phyloP scores from a whole-genome alignment of 257 asterid genomes.

The Avicennia marina region DNA sequence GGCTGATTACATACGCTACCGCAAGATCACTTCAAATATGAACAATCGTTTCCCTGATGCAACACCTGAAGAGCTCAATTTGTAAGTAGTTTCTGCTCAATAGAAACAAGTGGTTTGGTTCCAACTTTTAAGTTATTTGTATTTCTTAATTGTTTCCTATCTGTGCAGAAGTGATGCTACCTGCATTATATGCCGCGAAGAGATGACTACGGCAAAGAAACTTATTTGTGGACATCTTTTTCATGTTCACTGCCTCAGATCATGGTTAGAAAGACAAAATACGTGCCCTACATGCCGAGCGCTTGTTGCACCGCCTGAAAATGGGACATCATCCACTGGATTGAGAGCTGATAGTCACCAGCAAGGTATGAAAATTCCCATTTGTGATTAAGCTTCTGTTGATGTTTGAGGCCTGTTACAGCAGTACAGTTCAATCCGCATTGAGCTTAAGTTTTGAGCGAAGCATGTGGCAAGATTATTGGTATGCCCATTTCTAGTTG shows the following conservation, averaged over 20 bases:
- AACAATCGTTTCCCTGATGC: slow-evolving; percentile 92
- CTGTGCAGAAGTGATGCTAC: slow-evolving; percentile 69
- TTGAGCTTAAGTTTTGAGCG: neutral
- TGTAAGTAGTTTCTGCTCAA: slow-evolving; percentile 36
- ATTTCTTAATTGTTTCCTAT: slow-evolving; percentile 10
- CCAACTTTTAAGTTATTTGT: neutral
- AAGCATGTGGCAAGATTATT: no score
- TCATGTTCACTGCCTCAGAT: slow-evolving; percentile 91
- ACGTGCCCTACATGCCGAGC: slow-evolving; percentile 97
- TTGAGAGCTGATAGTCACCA: slow-evolving; percentile 37
- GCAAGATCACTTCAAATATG: slow-evolving; percentile 90
- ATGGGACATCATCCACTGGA: slow-evolving; percentile 44
- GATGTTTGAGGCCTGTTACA: slow-evolving; percentile 3
- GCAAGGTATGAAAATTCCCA: slow-evolving; percentile 47
- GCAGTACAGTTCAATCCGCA: neutral
- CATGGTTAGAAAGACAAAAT: slow-evolving; percentile 90
- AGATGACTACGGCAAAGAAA: slow-evolving; percentile 88
- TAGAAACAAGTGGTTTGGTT: slow-evolving; percentile 7
- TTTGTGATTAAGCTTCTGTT: neutral
- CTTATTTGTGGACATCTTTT: slow-evolving; percentile 90
- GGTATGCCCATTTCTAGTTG: no score
- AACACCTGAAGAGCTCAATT: slow-evolving; percentile 73
- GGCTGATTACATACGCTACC: slow-evolving; percentile 86
- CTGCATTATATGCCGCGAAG: slow-evolving; percentile 96
- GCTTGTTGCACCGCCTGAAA: slow-evolving; percentile 67